These are phyloP conservation scores for Trametes punicea DNA, from an alignment of 768 basidiomycete species.

Conservation along the genomic window DNA sequence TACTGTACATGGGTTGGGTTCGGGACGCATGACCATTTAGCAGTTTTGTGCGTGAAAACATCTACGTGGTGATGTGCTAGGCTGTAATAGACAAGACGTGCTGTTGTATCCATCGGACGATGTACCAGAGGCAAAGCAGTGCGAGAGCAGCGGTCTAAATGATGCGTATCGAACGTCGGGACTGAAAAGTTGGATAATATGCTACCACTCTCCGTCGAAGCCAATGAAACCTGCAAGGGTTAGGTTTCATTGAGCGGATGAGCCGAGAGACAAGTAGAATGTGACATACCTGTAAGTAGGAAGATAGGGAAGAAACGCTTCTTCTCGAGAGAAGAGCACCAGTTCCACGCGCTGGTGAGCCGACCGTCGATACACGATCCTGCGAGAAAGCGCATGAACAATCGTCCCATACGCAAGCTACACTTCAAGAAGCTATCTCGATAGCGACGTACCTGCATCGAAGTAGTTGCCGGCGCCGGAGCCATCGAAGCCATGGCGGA, in stretches of 20 bases:
- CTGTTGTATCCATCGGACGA: constrained; percentile 16
- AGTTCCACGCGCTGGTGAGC: constrained; percentile 89
- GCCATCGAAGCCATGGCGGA: constrained; percentile 85
- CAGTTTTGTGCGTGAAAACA: background rate
- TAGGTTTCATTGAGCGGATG: constrained; percentile 1
- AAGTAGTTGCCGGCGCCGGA: constrained; percentile 91
- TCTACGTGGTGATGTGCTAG: constrained; percentile 4
- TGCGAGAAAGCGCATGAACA: too few relatives aligned
- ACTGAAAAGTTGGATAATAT: background rate
- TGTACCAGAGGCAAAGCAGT: constrained; percentile 9
- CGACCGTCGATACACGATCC: constrained; percentile 80
- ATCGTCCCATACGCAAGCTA: too few relatives aligned
- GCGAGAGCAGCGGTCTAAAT: background rate
- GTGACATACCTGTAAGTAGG: constrained; percentile 61
- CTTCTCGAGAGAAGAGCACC: constrained; percentile 84
- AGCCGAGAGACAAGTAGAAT: background rate
- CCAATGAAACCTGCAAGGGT: constrained; percentile 63
- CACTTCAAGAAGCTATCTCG: too few relatives aligned
- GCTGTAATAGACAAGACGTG: constrained; percentile 17
- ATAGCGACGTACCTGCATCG: too few relatives aligned
- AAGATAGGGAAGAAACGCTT: constrained; percentile 82
- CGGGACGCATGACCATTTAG: background rate
- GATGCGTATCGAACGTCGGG: background rate
- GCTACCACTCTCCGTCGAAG: constrained; percentile 85
- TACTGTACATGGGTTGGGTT: background rate